A percentile compares a stretch with the other conserved stretches of the same genome.
phyloP scores from a whole-genome alignment of 495 filamentous ascomycete genomes.

The Aspergillus leporis region DNA sequence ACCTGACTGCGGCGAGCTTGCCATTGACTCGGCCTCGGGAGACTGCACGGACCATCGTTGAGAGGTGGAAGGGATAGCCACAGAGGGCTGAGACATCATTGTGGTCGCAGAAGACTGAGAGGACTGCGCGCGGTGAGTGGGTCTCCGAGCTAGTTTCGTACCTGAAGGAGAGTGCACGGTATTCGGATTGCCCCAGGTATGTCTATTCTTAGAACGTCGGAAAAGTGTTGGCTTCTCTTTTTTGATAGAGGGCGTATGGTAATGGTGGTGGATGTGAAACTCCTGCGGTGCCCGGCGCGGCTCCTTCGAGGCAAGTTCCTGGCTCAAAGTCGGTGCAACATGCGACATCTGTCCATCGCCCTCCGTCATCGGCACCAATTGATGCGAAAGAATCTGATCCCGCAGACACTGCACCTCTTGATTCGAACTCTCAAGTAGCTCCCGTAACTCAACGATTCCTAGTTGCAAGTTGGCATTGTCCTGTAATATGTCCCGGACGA shows the following conservation, averaged over 20 bases:
- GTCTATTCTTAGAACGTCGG: constrained; percentile 70
- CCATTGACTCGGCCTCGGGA: constrained; percentile 68
- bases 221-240: constrained; percentile 51
- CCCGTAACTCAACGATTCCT: constrained; percentile 84
- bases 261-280: constrained; percentile 90
- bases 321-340: constrained; percentile 54
- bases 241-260: constrained; percentile 63
- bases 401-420: constrained; percentile 86
- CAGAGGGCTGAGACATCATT: constrained; percentile 64
- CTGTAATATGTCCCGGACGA: constrained; percentile 92
- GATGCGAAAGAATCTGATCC: constrained; percentile 80
- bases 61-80: constrained; percentile 55
- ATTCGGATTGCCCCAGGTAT: constrained; percentile 55
- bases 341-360: constrained; percentile 26
- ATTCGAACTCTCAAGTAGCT: constrained; percentile 90
- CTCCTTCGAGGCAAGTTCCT: constrained; percentile 64
- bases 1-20: constrained; percentile 77
- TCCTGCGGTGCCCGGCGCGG: constrained; percentile 62
- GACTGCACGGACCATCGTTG: constrained; percentile 69
- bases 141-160: constrained; percentile 39
- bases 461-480: constrained; percentile 93
- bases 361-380: constrained; percentile 56
- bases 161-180: constrained; percentile 58
- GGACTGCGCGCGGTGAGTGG: constrained; percentile 41
- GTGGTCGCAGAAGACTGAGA: constrained; percentile 54